Conservation (phyloP, 768 basidiomycete species). For the Pisolithus tinctorius region DNA sequence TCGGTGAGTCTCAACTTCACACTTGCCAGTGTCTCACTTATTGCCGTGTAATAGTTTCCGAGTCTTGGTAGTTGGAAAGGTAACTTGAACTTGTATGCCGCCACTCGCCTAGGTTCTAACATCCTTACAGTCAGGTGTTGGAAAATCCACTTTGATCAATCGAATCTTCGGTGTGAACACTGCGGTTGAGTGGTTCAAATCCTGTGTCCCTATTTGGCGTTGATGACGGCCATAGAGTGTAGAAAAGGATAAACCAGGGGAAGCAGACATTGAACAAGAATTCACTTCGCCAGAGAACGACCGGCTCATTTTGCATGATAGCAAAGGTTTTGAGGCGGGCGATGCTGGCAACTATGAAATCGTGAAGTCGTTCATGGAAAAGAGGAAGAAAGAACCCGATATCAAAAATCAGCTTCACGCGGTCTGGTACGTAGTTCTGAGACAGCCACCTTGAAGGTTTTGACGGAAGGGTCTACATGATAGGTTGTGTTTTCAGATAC, state of each 20-base stretch:
- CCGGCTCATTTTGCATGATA: constrained; percentile 10
- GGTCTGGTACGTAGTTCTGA: constrained; percentile 5
- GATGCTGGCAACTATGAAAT: background rate
- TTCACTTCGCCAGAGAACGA: constrained; percentile 6
- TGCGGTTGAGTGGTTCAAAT: background rate
- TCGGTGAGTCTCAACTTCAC: too few relatives aligned
- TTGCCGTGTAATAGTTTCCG: too few relatives aligned
- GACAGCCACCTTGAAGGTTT: background rate
- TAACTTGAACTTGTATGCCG: background rate
- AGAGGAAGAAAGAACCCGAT: background rate
- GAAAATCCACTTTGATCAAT: constrained; percentile 2
- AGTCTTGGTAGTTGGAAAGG: background rate
- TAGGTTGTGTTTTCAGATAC: constrained; percentile 1
- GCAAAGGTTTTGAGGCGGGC: constrained; percentile 12
- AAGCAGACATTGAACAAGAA: constrained; percentile 6
- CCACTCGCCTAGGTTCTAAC: background rate
- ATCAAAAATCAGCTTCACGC: constrained; percentile 9
- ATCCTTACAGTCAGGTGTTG: constrained; percentile 1
- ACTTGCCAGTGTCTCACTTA: too few relatives aligned
- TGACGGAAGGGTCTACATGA: background rate
- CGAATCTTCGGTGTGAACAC: background rate
- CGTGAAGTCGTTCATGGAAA: constrained; percentile 7
- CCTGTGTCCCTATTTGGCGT: background rate
- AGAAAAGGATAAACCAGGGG: background rate
- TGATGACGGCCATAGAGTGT: background rate